Conservation (phyloP, 257 asterid species). For the Thymus mandschuricus region DNA sequence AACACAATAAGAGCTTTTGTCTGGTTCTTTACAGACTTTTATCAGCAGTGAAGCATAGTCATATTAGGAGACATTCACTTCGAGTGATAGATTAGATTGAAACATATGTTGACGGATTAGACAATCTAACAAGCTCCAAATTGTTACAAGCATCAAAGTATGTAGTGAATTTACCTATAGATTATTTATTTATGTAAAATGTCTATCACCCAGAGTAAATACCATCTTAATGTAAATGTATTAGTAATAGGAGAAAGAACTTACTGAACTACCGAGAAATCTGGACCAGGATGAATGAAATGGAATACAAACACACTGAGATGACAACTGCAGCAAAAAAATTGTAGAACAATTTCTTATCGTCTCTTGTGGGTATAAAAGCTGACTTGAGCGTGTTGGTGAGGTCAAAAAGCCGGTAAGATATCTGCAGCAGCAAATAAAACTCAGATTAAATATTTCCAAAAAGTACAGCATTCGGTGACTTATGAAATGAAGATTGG, state of each 20-base stretch:
- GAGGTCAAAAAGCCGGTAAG: constrained; percentile 83
- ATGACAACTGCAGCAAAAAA: constrained; percentile 62
- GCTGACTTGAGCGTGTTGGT: constrained; percentile 82
- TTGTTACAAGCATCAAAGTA: not conserved
- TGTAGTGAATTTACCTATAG: not conserved
- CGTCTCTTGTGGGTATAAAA: constrained; percentile 81
- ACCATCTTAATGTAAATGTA: not conserved
- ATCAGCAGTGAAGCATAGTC: too few species aligned
- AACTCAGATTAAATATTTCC: constrained; percentile 6
- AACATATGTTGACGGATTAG: not conserved
- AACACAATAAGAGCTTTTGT: not conserved
- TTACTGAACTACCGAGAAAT: constrained; percentile 63
- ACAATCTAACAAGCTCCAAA: not conserved
- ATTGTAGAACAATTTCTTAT: constrained; percentile 64
- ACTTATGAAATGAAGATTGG: not conserved
- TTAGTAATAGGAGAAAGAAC: constrained; percentile 31
- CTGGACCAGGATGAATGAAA: constrained; percentile 72
- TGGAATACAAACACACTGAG: constrained; percentile 58
- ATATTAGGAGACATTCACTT: too few species aligned
- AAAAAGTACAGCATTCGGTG: constrained; percentile 4
- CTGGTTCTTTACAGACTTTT: too few species aligned
- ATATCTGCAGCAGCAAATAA: constrained; percentile 57
- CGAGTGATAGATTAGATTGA: not conserved
- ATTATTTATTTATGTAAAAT: not conserved
- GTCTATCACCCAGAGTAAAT: not conserved